These are phyloP conservation scores for Trichoderma sp. DNA, from an alignment of 2,329 filamentous ascomycete genomes.

Conservation along the genomic window DNA sequence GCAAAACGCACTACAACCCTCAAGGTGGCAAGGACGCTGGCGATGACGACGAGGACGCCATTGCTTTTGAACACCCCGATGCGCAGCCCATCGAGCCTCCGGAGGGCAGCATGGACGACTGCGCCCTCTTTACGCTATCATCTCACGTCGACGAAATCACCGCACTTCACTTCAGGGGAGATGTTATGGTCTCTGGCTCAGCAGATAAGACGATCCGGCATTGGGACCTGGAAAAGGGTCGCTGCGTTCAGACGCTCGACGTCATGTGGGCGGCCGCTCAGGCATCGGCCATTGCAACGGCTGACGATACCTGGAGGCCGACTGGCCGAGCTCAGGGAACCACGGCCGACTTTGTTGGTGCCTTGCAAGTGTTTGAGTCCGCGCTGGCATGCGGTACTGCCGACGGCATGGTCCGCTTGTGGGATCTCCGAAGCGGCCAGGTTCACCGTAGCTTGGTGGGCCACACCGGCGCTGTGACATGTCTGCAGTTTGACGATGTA, in stretches of 20 bases:
- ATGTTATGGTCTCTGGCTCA: conserved; percentile 90
- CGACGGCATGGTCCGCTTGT: conserved; percentile 93
- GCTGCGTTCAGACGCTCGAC: conserved; percentile 94
- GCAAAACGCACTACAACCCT: conserved; percentile 79
- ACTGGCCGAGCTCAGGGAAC: conserved; percentile 60
- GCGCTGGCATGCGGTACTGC: conserved; percentile 94
- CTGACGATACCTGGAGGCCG: conserved; percentile 69
- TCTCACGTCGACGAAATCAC: conserved; percentile 94
- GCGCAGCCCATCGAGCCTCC: conserved; percentile 67
- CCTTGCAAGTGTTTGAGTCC: conserved; percentile 92
- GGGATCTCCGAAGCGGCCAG: conserved; percentile 94
- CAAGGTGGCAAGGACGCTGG: conserved; percentile 56
- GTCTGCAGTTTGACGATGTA: conserved; percentile 92
- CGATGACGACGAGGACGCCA: conserved; percentile 62
- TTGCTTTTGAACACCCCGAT: conserved; percentile 70
- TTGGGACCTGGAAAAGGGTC: conserved; percentile 96
- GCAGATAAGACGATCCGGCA: conserved; percentile 96
- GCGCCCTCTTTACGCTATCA: conserved; percentile 81
- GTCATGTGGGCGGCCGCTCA: conserved; percentile 98
- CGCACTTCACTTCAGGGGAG: conserved; percentile 83
- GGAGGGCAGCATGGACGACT: conserved; percentile 81
- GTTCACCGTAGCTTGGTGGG: conserved; percentile 96
- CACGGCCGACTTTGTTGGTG: conserved; percentile 87
- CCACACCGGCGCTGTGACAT: conserved; percentile 91
- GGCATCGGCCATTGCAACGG: conserved; percentile 66